Evolutionary conservation across 2,329 filamentous ascomycete species (phyloP), one percentile per base, ranked within the genome.

Genomic region (Cercospora janseana): DNA sequence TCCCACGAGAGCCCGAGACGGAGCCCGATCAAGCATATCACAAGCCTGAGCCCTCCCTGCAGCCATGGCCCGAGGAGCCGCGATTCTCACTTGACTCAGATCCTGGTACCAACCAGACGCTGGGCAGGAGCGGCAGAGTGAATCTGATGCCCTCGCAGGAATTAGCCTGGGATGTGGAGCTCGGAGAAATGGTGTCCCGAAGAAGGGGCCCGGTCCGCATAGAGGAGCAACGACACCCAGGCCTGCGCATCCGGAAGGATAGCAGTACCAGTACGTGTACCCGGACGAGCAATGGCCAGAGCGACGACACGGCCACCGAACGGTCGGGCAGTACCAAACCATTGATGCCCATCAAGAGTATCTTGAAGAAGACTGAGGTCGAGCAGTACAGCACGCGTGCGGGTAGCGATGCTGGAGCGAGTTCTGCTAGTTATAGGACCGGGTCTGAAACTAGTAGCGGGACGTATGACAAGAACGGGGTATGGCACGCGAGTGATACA

Each of bases 401-500:
- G 9, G 49, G 55, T 50, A 53, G 51, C n/a, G 48, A 49, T 13
- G 46, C 35, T 28, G 54, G 49, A 12, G 62, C 60, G 29, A 56
- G 58, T 21, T 42, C 31, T 7, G 47, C 34, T 2, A 59, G 54
- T 20, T 58, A 61, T 40, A 62, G 58, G 34, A 63, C 61, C 5
- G 49, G 61, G 0, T 62, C 56, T 1, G 54, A 60, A 2, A 52
- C 37, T 20, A 59, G 58, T 26, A 20, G 42, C 31, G 21, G 16
- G 9, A 21, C 35, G 13, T 26, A 49, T 13, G 45, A 49, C 10
- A 31, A 27, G 31, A 37, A 46, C 18, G 64, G 61, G 31, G 64
- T 66, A n/a, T 74, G 70, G 70, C 67, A 61, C 28, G 63, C 69
- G 24, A 72, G 69, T 41, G 63, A 65, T n/a, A 69, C 64, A 35